These are phyloP conservation scores for Serpula lacrymans DNA, from an alignment of 768 basidiomycete species.

Conservation along the genomic window DNA sequence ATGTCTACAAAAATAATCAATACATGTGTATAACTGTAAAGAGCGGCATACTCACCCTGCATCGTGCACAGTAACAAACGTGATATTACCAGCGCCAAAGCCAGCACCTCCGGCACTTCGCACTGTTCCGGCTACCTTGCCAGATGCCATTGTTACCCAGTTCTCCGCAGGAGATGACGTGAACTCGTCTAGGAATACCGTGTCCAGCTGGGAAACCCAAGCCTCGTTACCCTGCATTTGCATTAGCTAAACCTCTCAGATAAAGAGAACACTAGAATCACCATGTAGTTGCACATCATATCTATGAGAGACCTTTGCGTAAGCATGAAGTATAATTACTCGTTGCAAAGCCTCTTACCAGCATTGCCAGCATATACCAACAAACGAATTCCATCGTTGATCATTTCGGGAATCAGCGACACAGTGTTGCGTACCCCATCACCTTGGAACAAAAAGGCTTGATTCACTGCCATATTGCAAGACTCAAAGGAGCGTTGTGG, in stretches of 20 bases:
- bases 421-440: slow-evolving; percentile 87
- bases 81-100: slow-evolving; percentile 75
- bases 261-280: slow-evolving; percentile 23
- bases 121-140: slow-evolving; percentile 62
- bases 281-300: slow-evolving; percentile 86
- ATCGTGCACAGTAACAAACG: slow-evolving; percentile 73
- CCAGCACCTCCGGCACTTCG: slow-evolving; percentile 65
- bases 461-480: slow-evolving; percentile 82
- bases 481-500: slow-evolving; percentile 55
- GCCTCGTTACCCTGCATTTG: slow-evolving; percentile 65
- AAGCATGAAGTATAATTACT: neutral
- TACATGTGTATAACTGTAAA: neutral
- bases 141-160: slow-evolving; percentile 53
- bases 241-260: neutral
- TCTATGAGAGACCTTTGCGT: slow-evolving; percentile 37
- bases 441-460: slow-evolving; percentile 76
- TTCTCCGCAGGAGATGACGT: slow-evolving; percentile 41
- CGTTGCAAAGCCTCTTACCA: slow-evolving; percentile 37
- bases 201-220: slow-evolving; percentile 67
- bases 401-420: slow-evolving; percentile 69
- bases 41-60: slow-evolving; percentile 59
- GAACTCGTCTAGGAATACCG: slow-evolving; percentile 63
- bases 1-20: slow-evolving; percentile 46
- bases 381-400: slow-evolving; percentile 79
- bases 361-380: slow-evolving; percentile 90